Base-by-base conservation (phyloP, 2,329 filamentous ascomycete genomes). In the Ophiostoma triangulosporum region DNA sequence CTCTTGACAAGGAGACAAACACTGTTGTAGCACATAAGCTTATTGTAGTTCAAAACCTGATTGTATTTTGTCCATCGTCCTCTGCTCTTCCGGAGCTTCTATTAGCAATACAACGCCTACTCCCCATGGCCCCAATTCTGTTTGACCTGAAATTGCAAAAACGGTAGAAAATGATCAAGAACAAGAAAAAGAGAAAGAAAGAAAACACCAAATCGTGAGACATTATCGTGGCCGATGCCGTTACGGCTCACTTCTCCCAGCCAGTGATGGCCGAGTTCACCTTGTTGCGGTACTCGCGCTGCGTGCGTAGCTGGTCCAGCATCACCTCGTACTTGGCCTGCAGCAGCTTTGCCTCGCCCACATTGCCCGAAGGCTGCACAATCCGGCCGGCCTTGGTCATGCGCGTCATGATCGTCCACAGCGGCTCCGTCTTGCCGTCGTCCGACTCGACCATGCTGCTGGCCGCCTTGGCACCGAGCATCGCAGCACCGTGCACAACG, bases 351-450 rank as follows among this genome's bases (percentile, higher is more conserved):
- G 86, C 90, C 73, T 95, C 84, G 11, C 77, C 77, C 56, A 72
- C 69, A 64, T 94, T 80, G 52, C 74, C 78, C 22, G 81, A 81
- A 0, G 91, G 89, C 66, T 83, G 76, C 2, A 96, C 84, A 49
- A 89, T 79, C 62, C 84, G 87, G 31, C 91, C 93, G 8, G 88
- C 85, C 75, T 96, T 95, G 71, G 87, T 95, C 84, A 96, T 93
- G 54, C 89, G 81, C 67, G 95, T 88, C 93, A 98, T 98, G 65
- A 98, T 96, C 61, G 82, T 80, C 93, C 93, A 98, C 57, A 98
- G 73, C 38, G 85, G 80, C 71, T 96, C 90, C 0, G 86, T 90
- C 62, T 84, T 83, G 45, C 88, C 88, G 9, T 86, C 76, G 36
- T 76, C 31, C 84, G 84, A 87, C 9, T 86, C 76, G 36, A 76